These are phyloP conservation scores for Primulina eburnea DNA, from an alignment of 257 asterid genomes.

Conservation along the genomic window DNA sequence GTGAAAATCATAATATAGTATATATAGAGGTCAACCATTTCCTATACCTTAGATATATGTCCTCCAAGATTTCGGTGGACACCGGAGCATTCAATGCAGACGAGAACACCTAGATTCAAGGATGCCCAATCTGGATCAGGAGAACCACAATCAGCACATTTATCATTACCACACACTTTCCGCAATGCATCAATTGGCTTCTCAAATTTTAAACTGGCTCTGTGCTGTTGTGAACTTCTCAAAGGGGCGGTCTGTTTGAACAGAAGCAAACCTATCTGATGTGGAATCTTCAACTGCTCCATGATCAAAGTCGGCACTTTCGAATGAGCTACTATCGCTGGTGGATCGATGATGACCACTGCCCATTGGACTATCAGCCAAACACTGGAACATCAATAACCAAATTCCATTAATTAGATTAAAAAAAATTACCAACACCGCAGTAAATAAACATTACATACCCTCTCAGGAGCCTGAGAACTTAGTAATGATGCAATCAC, in stretches of 20 bases:
- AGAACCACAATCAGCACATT: slow-evolving; percentile 96
- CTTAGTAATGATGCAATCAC: slow-evolving; percentile 95
- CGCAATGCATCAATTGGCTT: slow-evolving; percentile 84
- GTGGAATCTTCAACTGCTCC: slow-evolving; percentile 79
- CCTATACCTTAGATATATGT: slow-evolving; percentile 91
- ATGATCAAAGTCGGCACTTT: slow-evolving; percentile 86
- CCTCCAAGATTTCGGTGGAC: slow-evolving; percentile 99
- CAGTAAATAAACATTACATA: slow-evolving; percentile 30
- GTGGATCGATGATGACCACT: slow-evolving; percentile 91
- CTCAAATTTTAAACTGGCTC: slow-evolving; percentile 59
- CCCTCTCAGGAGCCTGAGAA: slow-evolving; percentile 97
- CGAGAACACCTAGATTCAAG: slow-evolving; percentile 89
- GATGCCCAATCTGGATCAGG: slow-evolving; percentile 99
- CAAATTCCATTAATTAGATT: slow-evolving; percentile 12
- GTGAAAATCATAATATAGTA: neutral
- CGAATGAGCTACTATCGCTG: slow-evolving; percentile 97
- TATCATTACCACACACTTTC: slow-evolving; percentile 88
- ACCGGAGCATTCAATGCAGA: slow-evolving; percentile 98
- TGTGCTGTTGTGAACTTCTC: slow-evolving; percentile 68
- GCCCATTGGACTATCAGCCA: slow-evolving; percentile 81
- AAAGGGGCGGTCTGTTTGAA: slow-evolving; percentile 63
- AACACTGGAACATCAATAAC: slow-evolving; percentile 48
- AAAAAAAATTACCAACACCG: neutral
- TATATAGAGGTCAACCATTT: neutral
- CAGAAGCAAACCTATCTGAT: slow-evolving; percentile 63